Base-by-base conservation (phyloP, 768 basidiomycete species). In the Podaxis rugospora region DNA sequence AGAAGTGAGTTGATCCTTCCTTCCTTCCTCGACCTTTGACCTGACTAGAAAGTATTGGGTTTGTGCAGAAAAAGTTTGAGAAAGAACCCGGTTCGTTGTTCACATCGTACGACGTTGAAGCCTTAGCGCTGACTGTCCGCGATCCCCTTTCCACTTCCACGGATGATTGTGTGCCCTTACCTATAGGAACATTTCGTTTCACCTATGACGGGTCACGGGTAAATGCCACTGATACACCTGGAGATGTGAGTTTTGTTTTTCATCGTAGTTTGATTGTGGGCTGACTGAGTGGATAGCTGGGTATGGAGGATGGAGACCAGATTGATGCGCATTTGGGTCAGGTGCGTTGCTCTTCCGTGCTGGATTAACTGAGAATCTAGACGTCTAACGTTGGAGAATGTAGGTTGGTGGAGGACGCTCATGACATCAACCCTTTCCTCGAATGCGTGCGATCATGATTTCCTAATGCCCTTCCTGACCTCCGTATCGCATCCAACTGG, bases 181-280 rank as follows among this genome's bases (percentile, higher is more conserved):
- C 13, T 62, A 35, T 63, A 88, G 87, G 85, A 14, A 85, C 87
- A 0, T 82, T 89, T 64, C 84, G 82, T 62, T 89, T 89, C 62
- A 76, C 75, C 0, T 82, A 78, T 53, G 83, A 87, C 0, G 87
- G 85, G 0, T 66, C 74, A 1, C 78, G 88, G 36, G 59, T 89
- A 37, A 66, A 61, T 14, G 59, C 71, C 36, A 75, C 81, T 0
- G 78, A 83, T 25, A 87, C 86, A 2, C 87, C 88, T 10, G 79
- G 74, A 40, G 72, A 69, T 51, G 88, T 89, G 62, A 63, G 77
- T 70, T 32, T 11, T 35, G 37, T 61, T 47, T 61, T 46, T 36
- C 14, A 23, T 27, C 0, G 28, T 42, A 23, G n/a, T n/a, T 37
- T 23, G 21, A 47, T 37, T 21, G 42, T 49, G 47, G 50, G 14